These are phyloP conservation scores for Spergularia azorica DNA, from an alignment of 179 eudicot genomes.

Conservation along the genomic window DNA sequence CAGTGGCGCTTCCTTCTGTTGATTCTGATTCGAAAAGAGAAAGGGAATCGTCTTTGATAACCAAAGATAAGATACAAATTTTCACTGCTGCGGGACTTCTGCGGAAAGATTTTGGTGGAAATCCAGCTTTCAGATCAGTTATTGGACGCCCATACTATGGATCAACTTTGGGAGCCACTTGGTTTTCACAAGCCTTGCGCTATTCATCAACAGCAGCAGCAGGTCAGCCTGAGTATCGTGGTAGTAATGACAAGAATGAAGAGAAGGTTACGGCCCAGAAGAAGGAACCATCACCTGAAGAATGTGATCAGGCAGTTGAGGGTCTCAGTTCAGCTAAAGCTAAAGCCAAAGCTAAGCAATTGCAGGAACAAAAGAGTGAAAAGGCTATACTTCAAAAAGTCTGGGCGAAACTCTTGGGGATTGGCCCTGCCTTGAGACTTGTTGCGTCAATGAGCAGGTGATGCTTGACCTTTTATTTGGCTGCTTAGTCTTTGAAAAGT, in stretches of 20 bases:
- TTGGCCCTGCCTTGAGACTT: conserved; percentile 79
- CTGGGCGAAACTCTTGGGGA: conserved; percentile 69
- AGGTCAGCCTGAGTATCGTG: conserved; percentile 49
- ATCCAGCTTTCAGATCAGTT: conserved; percentile 30
- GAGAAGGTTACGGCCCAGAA: conserved; percentile 41
- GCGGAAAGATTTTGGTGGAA: conserved; percentile 28
- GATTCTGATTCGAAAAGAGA: conserved; percentile 38
- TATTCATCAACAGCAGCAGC: conserved; percentile 58
- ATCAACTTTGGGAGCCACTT: conserved; percentile 40
- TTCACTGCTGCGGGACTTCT: conserved; percentile 38
- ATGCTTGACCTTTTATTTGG: neutral
- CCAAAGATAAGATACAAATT: conserved; percentile 34
- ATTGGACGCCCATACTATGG: conserved; percentile 32
- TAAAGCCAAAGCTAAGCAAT: conserved; percentile 80
- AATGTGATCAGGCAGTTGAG: conserved; percentile 90
- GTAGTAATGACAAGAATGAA: conserved; percentile 43
- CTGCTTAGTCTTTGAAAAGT: neutral
- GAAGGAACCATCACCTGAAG: conserved; percentile 87
- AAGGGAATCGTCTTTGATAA: conserved; percentile 30
- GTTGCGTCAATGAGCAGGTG: conserved; percentile 89
- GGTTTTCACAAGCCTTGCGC: conserved; percentile 36
- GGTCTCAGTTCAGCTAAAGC: conserved; percentile 77
- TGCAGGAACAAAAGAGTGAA: conserved; percentile 59
- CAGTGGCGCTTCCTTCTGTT: conserved; percentile 31
- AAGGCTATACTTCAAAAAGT: conserved; percentile 47